These are phyloP conservation scores for Phytophthora boehmeriae DNA, from an alignment of 352 stramenopile genomes.

Conservation along the genomic window DNA sequence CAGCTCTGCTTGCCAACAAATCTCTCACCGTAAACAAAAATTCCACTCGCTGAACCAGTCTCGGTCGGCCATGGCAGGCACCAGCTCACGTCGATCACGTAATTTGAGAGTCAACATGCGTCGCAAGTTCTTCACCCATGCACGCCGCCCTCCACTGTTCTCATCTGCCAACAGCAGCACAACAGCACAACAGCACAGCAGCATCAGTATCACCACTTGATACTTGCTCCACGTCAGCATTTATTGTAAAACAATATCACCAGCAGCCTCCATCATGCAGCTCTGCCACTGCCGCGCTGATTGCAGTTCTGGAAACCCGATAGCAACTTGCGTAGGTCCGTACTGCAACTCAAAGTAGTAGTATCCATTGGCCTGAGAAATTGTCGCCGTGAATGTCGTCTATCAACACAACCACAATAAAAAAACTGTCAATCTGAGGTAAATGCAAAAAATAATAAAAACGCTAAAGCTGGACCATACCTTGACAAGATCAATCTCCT, in stretches of 20 bases:
- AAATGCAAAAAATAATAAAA: slow-evolving; percentile 1
- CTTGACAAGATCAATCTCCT: slow-evolving; percentile 79
- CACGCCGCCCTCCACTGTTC: slow-evolving; percentile 69
- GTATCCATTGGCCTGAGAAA: slow-evolving; percentile 50
- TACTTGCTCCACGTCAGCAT: not conserved
- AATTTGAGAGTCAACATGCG: slow-evolving; percentile 56
- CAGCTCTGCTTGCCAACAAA: not conserved
- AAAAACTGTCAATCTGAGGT: not conserved
- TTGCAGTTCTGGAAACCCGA: slow-evolving; percentile 57
- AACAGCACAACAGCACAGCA: not conserved
- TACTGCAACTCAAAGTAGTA: slow-evolving; percentile 68
- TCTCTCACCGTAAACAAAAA: slow-evolving; percentile 61
- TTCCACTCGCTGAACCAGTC: slow-evolving; percentile 87
- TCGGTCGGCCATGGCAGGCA: slow-evolving; percentile 61
- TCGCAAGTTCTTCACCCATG: slow-evolving; percentile 69
- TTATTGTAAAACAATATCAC: slow-evolving; percentile 12
- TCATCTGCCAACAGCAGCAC: slow-evolving; percentile 41
- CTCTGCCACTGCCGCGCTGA: slow-evolving; percentile 62
- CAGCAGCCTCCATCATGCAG: slow-evolving; percentile 66
- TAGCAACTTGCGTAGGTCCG: slow-evolving; percentile 41
- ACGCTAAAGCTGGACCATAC: slow-evolving; percentile 28
- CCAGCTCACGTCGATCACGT: slow-evolving; percentile 54
- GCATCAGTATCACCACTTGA: not conserved
- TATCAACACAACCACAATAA: slow-evolving; percentile 10
- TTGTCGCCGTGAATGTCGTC: slow-evolving; percentile 45